Evolutionary conservation across 768 basidiomycete species (phyloP).

Genomic region (Sporobolomyces roseus): DNA sequence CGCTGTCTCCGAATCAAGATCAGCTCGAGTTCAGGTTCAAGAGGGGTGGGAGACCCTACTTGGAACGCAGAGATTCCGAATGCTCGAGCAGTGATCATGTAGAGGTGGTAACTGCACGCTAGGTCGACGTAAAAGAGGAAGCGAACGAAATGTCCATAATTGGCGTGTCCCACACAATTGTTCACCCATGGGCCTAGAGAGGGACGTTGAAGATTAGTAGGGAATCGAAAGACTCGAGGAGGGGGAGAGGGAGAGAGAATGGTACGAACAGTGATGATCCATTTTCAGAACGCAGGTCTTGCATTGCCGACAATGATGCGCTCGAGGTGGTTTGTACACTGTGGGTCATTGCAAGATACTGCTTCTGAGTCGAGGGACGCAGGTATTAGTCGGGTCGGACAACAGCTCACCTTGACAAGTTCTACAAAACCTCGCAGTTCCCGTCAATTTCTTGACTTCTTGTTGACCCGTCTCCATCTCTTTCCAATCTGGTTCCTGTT

Average conservation of each 20-base stretch:
- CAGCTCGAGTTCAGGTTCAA: not conserved
- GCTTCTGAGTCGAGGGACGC: not conserved
- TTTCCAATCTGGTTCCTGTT: constrained; percentile 67
- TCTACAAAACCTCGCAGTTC: constrained; percentile 76
- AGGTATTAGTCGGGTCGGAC: constrained; percentile 53
- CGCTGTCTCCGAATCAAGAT: constrained; percentile 53
- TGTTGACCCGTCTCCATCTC: constrained; percentile 60
- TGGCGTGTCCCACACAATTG: constrained; percentile 89
- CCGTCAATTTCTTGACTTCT: constrained; percentile 86
- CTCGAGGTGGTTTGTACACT: constrained; percentile 46
- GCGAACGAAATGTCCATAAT: constrained; percentile 72
- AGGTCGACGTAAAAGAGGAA: constrained; percentile 89
- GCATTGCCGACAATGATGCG: constrained; percentile 90
- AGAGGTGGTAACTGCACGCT: constrained; percentile 79
- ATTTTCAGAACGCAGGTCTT: constrained; percentile 80
- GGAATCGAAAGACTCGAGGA: not conserved
- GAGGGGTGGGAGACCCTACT: constrained; percentile 3
- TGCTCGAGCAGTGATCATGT: constrained; percentile 62
- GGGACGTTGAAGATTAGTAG: not conserved
- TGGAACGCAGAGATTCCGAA: constrained; percentile 24
- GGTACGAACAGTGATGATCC: constrained; percentile 55
- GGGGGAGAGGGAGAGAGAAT: constrained; percentile 25
- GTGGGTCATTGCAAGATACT: constrained; percentile 26
- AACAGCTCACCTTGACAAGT: constrained; percentile 81
- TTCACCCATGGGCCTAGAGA: constrained; percentile 62